Base-by-base conservation (phyloP, 2,329 filamentous ascomycete genomes). In the Plenodomus tracheiphilus region DNA sequence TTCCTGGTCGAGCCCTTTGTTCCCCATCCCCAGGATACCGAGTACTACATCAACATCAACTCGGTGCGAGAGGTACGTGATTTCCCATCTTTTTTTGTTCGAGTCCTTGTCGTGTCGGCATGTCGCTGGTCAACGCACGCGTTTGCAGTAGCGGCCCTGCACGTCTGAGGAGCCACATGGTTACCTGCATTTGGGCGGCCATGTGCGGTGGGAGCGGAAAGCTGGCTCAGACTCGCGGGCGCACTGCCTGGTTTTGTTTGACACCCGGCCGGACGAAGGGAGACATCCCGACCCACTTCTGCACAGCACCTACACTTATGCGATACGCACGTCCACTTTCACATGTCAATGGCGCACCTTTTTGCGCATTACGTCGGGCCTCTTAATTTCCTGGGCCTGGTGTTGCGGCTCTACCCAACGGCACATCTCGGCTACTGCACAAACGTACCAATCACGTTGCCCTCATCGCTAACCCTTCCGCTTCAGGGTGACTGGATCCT, bases 31-130 rank as follows among this genome's bases (percentile, higher is more conserved):
- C 84, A 91, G 68, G 88, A 91, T 75, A 97, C 93, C 59, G 94
- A 99, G 79, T 97, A 97, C 82, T 99, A 99, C 81, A 96, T 99
- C 82, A 97, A 97, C 86, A 99, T 99, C 82, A 94, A 97, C 85
- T 97, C 94, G 58, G 92, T 96, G 71, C 89, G 94, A 82, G 94
- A 97, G 87, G 94, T 97, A 86, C 86, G 91, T 86, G 54, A 52
- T 22, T 59, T 56, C 55, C 47, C 40, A n/a, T 55, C 54, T 56
- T 57, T 54, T 59, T 47, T 42, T 53, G 30, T 43, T 41, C 42
- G 22, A 22, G 38, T 53, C 43, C 10, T 25, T 43, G 49, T 41
- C 28, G 44, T 38, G 38, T 43, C 25, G 17, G 20, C 10, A 5
- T 11, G 28, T 32, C 28, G 28, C 47, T 36, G 46, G 46, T 39